A percentile compares a stretch with the other conserved stretches of the same genome.
Conservation (phyloP, 2,329 filamentous ascomycete genomes). For the Aspergillus pseudoterreus region DNA sequence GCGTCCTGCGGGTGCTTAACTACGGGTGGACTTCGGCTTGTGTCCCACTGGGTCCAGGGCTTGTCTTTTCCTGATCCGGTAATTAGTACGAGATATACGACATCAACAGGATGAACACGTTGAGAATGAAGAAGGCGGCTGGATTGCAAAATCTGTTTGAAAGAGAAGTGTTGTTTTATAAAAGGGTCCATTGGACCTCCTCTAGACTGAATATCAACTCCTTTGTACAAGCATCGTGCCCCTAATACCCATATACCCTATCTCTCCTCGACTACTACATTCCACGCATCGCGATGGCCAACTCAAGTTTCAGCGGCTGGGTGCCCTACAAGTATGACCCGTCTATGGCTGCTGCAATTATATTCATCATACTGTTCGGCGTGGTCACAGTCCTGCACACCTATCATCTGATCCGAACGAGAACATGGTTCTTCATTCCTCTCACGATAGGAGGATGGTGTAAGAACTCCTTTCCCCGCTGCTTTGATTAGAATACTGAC, state of each 20-base stretch:
- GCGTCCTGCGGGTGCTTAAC: not conserved
- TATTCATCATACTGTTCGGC: constrained; percentile 22
- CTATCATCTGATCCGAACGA: constrained; percentile 19
- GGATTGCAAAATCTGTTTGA: not conserved
- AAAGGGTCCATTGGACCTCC: not conserved
- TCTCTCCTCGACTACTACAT: not conserved
- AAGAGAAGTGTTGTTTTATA: not conserved
- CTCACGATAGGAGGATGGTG: constrained; percentile 33
- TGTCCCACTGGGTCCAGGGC: not conserved
- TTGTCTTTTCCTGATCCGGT: constrained; percentile 9
- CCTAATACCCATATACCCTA: not conserved
- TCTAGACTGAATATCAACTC: no score
- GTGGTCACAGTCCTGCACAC: constrained; percentile 17
- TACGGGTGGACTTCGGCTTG: not conserved
- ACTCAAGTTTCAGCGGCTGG: constrained; percentile 5
- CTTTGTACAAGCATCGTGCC: no score
- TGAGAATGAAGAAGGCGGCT: not conserved
- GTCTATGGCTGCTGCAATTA: constrained; percentile 20
- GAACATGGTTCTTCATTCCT: constrained; percentile 26
- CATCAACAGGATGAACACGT: not conserved
- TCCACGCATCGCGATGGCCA: not conserved
- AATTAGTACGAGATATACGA: constrained; percentile 20
- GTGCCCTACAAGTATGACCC: constrained; percentile 21
- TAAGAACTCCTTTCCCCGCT: constrained; percentile 17
- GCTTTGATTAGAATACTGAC: no score